Percentiles rank a stretch among this genome's conserved stretches.
Evolutionary conservation across 768 basidiomycete genomes (phyloP).

Genomic region (Leccinum subtestaceum): DNA sequence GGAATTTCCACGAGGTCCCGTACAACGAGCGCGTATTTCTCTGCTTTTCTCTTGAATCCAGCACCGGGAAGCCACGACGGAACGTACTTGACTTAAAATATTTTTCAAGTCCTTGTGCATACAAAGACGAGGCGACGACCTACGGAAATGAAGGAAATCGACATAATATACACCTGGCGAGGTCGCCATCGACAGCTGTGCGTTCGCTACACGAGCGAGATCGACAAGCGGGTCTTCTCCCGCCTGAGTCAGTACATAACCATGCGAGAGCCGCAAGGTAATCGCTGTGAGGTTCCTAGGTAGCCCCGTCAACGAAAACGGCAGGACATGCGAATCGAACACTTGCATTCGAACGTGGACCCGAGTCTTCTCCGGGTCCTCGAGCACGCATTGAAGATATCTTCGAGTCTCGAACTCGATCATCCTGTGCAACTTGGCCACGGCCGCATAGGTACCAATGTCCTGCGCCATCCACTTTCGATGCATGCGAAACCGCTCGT

Average conservation of each 20-base stretch:
- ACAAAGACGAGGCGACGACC: background rate
- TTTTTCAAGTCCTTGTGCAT: too few relatives aligned
- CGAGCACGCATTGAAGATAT: slow-evolving; percentile 6
- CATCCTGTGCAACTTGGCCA: slow-evolving; percentile 14
- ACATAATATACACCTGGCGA: slow-evolving; percentile 8
- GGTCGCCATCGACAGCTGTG: slow-evolving; percentile 15
- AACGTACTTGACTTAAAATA: slow-evolving; percentile 22
- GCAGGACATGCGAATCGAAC: too few relatives aligned
- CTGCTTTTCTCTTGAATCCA: slow-evolving; percentile 15
- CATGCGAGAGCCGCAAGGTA: slow-evolving; percentile 38
- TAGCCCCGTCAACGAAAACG: background rate
- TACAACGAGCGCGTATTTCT: slow-evolving; percentile 7
- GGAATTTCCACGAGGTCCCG: slow-evolving; percentile 9
- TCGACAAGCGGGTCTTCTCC: slow-evolving; percentile 37
- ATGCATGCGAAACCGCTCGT: slow-evolving; percentile 15
- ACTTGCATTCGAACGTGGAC: background rate
- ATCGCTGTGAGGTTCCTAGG: slow-evolving; percentile 20
- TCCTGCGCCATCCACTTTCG: slow-evolving; percentile 22
- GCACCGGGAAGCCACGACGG: slow-evolving; percentile 25
- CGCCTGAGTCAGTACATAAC: slow-evolving; percentile 36
- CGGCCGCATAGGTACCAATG: slow-evolving; percentile 7
- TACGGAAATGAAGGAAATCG: slow-evolving; percentile 20
- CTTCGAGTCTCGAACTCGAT: slow-evolving; percentile 19
- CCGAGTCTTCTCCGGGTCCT: background rate
- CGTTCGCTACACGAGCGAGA: slow-evolving; percentile 27